These are phyloP conservation scores for Leccinum colubrinum DNA, from an alignment of 1,284 basidiomycete genomes.

Conservation along the genomic window DNA sequence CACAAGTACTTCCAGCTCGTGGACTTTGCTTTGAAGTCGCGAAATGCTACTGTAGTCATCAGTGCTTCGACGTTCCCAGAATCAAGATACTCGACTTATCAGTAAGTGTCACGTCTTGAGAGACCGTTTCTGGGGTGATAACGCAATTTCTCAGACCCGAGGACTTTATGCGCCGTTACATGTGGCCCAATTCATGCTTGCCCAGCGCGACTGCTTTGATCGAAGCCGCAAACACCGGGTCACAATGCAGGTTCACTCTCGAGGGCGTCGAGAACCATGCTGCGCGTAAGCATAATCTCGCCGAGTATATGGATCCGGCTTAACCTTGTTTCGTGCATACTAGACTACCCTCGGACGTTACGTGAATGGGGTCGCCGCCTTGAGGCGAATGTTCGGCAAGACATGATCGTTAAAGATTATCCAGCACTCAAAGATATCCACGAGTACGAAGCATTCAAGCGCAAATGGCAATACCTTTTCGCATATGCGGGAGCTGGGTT, in stretches of 20 bases:
- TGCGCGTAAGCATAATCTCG: constrained; percentile 48
- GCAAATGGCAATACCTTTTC: constrained; percentile 79
- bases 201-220: constrained; percentile 79
- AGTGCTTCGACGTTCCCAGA: constrained; percentile 87
- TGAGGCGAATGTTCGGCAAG: constrained; percentile 58
- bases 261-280: constrained; percentile 88
- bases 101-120: constrained; percentile 43
- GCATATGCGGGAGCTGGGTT: constrained; percentile 76
- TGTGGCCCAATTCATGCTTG: constrained; percentile 91
- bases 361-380: constrained; percentile 84
- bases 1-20: constrained; percentile 79
- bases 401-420: constrained; percentile 53
- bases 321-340: constrained; percentile 7
- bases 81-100: constrained; percentile 63
- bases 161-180: constrained; percentile 88
- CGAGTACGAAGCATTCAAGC: constrained; percentile 63
- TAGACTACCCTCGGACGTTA: constrained; percentile 87
- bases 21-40: constrained; percentile 76
- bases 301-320: constrained; percentile 1
- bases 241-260: constrained; percentile 75
- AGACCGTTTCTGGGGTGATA: constrained; percentile 7
- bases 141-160: constrained; percentile 52
- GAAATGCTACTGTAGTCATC: constrained; percentile 69
- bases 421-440: constrained; percentile 50
- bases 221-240: constrained; percentile 60